Conservation (phyloP, 805 yeast genomes). For the Candida verbasci region DNA sequence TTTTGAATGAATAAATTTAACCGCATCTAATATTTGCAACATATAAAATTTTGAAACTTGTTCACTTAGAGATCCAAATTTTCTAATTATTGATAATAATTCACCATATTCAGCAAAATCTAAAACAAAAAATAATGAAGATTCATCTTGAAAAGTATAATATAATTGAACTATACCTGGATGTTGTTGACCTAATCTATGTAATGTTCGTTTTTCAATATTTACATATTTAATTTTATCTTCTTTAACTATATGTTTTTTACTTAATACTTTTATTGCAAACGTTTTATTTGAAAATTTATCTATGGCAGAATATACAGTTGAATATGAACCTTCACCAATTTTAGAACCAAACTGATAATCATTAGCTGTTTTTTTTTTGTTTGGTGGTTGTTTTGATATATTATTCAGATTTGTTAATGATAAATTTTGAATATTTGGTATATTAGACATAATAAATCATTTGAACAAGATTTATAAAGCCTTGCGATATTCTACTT, state of each 20-base stretch:
- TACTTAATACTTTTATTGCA: conserved; percentile 89
- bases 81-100: conserved; percentile 70
- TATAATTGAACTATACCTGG: conserved; percentile 91
- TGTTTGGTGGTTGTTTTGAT: conserved; percentile 2
- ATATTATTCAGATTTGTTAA: neutral
- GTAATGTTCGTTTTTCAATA: conserved; percentile 87
- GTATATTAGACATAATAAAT: conserved; percentile 5
- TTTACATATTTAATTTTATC: conserved; percentile 93
- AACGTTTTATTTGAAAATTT: conserved; percentile 66
- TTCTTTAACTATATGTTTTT: conserved; percentile 89
- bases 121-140: conserved; percentile 81
- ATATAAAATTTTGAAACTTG: conserved; percentile 73
- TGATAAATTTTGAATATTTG: conserved; percentile 5
- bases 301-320: conserved; percentile 85
- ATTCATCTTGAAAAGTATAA: conserved; percentile 92
- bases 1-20: conserved; percentile 79
- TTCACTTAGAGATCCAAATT: conserved; percentile 74
- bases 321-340: conserved; percentile 96
- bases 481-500: too few relatives aligned
- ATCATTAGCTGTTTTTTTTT: conserved; percentile 61
- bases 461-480: too few relatives aligned
- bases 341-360: conserved; percentile 83
- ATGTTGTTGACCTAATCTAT: conserved; percentile 77
- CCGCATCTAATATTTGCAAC: conserved; percentile 85
- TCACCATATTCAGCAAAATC: conserved; percentile 98